Conservation (phyloP, 495 filamentous ascomycete species). For the Cryomyces minteri region DNA sequence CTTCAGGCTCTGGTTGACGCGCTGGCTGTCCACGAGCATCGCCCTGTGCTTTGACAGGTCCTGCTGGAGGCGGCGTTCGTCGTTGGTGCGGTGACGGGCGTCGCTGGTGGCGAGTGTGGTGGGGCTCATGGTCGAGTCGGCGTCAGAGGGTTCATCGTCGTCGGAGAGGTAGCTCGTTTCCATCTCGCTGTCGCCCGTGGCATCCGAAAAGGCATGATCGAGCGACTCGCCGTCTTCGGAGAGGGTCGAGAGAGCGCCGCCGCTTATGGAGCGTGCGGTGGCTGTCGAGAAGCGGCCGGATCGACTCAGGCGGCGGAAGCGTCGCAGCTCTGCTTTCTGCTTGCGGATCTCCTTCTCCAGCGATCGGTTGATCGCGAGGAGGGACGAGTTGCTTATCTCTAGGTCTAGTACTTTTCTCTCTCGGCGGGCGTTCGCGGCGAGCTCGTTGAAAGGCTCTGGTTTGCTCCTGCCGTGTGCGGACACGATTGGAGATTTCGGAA, state of each 20-base stretch:
- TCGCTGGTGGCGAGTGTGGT: conserved; percentile 26
- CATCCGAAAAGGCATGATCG: conserved; percentile 1
- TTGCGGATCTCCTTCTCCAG: conserved; percentile 82
- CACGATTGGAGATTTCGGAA: too few species aligned
- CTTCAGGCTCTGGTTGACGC: conserved; percentile 83
- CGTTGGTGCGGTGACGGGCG: conserved; percentile 26
- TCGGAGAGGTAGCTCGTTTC: conserved; percentile 19
- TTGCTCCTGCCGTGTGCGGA: too few species aligned
- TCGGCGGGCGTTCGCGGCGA: conserved; percentile 66
- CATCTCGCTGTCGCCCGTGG: conserved; percentile 12
- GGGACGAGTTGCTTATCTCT: conserved; percentile 93
- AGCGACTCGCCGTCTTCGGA: conserved; percentile 3
- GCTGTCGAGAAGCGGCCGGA: conserved; percentile 47
- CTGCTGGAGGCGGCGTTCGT: conserved; percentile 59
- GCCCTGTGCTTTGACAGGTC: conserved; percentile 83
- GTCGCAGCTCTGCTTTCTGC: conserved; percentile 72
- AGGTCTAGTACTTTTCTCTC: conserved; percentile 93
- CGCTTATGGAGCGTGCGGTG: background rate
- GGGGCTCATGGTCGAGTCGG: conserved; percentile 21
- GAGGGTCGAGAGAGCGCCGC: background rate
- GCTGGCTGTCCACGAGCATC: conserved; percentile 58
- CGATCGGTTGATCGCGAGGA: conserved; percentile 91
- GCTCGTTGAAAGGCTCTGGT: conserved; percentile 5
- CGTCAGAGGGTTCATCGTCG: conserved; percentile 18
- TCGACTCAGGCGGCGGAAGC: conserved; percentile 64